Conservation (phyloP, 2,329 filamentous ascomycete genomes). For the Neoscytalidium dimidiatum region DNA sequence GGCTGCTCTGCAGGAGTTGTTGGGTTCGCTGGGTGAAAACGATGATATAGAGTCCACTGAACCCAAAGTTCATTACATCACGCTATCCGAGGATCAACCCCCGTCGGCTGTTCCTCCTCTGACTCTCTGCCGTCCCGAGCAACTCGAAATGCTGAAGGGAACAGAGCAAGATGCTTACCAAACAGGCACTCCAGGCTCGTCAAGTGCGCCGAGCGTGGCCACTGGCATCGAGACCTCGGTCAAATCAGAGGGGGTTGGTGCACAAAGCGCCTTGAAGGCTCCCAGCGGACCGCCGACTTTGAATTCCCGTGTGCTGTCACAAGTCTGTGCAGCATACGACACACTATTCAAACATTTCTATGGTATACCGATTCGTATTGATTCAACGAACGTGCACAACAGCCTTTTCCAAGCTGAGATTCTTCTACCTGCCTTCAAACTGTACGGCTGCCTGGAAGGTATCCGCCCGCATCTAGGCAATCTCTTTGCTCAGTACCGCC, state of each 20-base stretch:
- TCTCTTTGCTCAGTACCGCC: slow-evolving; percentile 26
- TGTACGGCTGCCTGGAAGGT: slow-evolving; percentile 27
- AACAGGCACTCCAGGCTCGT: not conserved
- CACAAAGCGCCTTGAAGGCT: no score
- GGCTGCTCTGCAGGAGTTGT: not conserved
- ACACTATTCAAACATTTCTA: slow-evolving; percentile 33
- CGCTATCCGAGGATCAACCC: no score
- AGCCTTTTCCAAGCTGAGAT: slow-evolving; percentile 31
- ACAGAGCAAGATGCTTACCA: no score
- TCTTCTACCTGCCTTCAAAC: slow-evolving; percentile 29
- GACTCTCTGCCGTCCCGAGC: no score
- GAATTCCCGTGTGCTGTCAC: not conserved
- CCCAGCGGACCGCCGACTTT: not conserved
- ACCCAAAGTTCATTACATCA: not conserved
- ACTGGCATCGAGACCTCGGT: not conserved
- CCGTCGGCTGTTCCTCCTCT: no score
- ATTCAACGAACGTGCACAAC: slow-evolving; percentile 22
- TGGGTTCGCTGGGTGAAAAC: no score
- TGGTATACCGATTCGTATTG: slow-evolving; percentile 25
- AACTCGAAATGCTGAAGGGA: no score
- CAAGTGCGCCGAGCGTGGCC: not conserved
- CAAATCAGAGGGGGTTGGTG: not conserved
- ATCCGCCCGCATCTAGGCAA: slow-evolving; percentile 29
- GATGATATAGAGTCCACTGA: not conserved
- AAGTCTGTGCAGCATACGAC: slow-evolving; percentile 19